These are phyloP conservation scores for Rubia balearica DNA, from an alignment of 305 asterid genomes.

Conservation along the genomic window DNA sequence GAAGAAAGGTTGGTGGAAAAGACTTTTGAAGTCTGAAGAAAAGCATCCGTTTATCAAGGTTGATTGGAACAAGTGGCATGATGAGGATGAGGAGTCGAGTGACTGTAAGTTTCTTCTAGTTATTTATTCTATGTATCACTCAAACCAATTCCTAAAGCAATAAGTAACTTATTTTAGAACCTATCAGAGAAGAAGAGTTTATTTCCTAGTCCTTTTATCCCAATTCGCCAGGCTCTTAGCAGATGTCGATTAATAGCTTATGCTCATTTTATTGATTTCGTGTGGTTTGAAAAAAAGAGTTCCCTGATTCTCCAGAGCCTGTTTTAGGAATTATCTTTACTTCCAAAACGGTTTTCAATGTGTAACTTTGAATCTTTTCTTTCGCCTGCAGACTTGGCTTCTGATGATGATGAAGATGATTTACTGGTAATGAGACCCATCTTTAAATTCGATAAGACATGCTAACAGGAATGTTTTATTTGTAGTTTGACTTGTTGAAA, in stretches of 20 bases:
- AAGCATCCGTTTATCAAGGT: slow-evolving; percentile 81
- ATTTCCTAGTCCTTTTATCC: not conserved
- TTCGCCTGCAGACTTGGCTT: slow-evolving; percentile 48
- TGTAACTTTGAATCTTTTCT: slow-evolving; percentile 3
- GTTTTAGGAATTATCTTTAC: not conserved
- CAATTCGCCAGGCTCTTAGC: not conserved
- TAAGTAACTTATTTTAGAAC: not conserved
- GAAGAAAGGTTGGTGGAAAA: slow-evolving; percentile 70
- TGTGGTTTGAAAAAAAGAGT: not conserved
- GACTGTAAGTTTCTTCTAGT: slow-evolving; percentile 45
- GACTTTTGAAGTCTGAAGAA: slow-evolving; percentile 66
- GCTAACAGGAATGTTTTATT: slow-evolving; percentile 9
- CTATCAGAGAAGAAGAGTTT: not conserved
- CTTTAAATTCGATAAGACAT: slow-evolving; percentile 7
- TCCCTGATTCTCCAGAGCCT: not conserved
- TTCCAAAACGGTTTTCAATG: not conserved
- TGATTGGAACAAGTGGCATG: slow-evolving; percentile 92
- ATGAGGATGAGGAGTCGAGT: slow-evolving; percentile 67
- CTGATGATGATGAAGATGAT: slow-evolving; percentile 53
- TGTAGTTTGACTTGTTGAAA: slow-evolving; percentile 19
- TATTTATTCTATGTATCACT: slow-evolving; percentile 5
- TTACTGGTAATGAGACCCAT: slow-evolving; percentile 39
- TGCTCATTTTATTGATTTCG: not conserved
- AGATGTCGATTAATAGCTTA: not conserved
- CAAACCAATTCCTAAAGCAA: not conserved